These are phyloP conservation scores for Rhizopus stolonifer DNA, from an alignment of 371 early-diverging fungal species.

Conservation along the genomic window DNA sequence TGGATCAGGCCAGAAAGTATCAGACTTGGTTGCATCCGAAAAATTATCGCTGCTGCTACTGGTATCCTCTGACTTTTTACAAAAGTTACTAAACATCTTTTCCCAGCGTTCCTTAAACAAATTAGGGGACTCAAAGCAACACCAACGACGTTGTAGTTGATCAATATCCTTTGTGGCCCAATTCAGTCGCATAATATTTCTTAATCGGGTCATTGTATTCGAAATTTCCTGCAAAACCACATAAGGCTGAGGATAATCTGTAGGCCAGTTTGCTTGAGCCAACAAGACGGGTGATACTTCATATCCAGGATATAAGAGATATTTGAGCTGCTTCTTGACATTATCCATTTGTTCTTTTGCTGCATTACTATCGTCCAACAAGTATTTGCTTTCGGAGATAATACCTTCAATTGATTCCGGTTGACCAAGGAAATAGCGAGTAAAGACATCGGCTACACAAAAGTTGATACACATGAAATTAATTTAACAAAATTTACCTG, in stretches of 20 bases:
- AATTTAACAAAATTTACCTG: slow-evolving; percentile 40
- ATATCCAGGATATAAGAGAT: slow-evolving; percentile 52
- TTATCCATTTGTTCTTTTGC: slow-evolving; percentile 92
- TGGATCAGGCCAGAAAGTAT: slow-evolving; percentile 57
- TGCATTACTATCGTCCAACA: slow-evolving; percentile 92
- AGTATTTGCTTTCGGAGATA: slow-evolving; percentile 78
- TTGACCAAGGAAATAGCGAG: slow-evolving; percentile 68
- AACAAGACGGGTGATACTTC: slow-evolving; percentile 43
- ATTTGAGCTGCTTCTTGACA: slow-evolving; percentile 74
- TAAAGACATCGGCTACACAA: slow-evolving; percentile 70
- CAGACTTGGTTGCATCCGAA: slow-evolving; percentile 10
- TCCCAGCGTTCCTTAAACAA: slow-evolving; percentile 94
- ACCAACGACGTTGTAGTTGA: slow-evolving; percentile 69
- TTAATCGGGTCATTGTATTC: slow-evolving; percentile 62
- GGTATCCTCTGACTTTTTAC: slow-evolving; percentile 35
- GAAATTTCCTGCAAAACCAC: slow-evolving; percentile 71
- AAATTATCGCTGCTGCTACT: slow-evolving; percentile 7
- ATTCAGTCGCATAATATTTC: slow-evolving; percentile 77
- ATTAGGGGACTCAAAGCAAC: slow-evolving; percentile 74
- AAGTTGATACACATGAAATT: background rate
- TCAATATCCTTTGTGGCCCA: slow-evolving; percentile 60
- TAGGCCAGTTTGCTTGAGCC: slow-evolving; percentile 52
- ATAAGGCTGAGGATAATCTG: slow-evolving; percentile 62
- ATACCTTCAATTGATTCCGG: slow-evolving; percentile 56
- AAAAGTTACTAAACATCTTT: slow-evolving; percentile 88